Percentiles rank a stretch among this genome's conserved stretches.
These are phyloP conservation scores for Skeletonema marinoi DNA, from an alignment of 108 stramenopile species.

Conservation along the genomic window DNA sequence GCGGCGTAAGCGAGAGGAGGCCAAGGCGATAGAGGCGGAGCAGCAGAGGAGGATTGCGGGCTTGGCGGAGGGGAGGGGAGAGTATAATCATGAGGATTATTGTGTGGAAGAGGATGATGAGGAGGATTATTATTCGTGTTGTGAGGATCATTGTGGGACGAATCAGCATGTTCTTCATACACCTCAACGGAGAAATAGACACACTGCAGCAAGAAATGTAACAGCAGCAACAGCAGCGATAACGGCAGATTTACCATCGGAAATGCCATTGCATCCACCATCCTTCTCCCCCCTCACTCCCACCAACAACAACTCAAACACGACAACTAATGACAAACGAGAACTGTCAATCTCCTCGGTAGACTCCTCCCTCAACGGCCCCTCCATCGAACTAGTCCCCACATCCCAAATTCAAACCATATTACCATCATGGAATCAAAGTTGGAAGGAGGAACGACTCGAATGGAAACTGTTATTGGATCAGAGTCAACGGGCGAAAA, in stretches of 20 bases:
- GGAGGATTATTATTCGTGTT: no score
- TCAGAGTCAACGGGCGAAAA: slow-evolving; percentile 2
- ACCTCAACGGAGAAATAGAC: no score
- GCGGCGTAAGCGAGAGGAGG: background rate
- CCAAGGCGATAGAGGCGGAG: background rate
- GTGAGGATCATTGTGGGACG: no score
- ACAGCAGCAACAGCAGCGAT: background rate
- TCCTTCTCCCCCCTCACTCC: background rate
- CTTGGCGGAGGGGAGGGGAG: no score
- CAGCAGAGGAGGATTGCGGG: background rate
- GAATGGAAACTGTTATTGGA: slow-evolving; percentile 8
- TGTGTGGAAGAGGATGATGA: no score
- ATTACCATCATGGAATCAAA: slow-evolving; percentile 23
- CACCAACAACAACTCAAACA: background rate
- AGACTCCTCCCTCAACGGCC: slow-evolving; percentile 4
- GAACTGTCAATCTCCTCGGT: slow-evolving; percentile 22
- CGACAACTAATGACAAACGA: background rate
- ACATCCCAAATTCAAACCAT: slow-evolving; percentile 6
- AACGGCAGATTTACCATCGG: background rate
- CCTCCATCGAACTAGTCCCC: slow-evolving; percentile 33
- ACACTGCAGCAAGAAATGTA: background rate
- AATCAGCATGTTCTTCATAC: no score
- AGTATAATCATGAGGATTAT: no score
- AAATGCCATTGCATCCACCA: background rate
- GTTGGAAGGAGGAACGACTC: slow-evolving; percentile 24